Conservation (phyloP, 768 basidiomycete species). For the Rhodotorula toruloides region DNA sequence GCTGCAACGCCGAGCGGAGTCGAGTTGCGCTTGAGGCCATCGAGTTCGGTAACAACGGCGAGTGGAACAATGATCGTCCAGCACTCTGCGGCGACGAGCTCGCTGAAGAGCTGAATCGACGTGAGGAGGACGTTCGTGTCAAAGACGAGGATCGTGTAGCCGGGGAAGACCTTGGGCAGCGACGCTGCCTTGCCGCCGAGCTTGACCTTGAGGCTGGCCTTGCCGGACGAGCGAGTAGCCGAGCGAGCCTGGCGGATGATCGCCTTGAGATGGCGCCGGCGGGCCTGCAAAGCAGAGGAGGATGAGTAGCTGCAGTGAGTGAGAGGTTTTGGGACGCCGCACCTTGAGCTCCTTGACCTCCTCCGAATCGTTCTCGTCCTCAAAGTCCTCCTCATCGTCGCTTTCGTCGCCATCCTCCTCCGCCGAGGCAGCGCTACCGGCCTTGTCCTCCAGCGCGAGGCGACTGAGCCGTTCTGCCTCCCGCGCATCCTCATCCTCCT, state of each 20-base stretch:
- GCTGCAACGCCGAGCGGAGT: slow-evolving; percentile 69
- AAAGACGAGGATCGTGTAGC: slow-evolving; percentile 83
- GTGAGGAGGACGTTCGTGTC: slow-evolving; percentile 94
- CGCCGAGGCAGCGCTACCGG: slow-evolving; percentile 54
- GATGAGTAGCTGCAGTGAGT: not conserved
- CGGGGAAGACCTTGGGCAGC: slow-evolving; percentile 60
- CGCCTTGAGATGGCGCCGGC: slow-evolving; percentile 65
- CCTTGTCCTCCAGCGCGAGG: slow-evolving; percentile 59
- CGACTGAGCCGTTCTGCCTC: slow-evolving; percentile 63
- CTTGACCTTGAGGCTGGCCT: slow-evolving; percentile 43
- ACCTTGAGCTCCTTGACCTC: slow-evolving; percentile 73
- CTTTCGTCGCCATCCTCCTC: slow-evolving; percentile 54
- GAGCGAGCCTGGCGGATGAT: slow-evolving; percentile 51
- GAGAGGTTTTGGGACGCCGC: slow-evolving; percentile 14
- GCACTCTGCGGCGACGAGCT: slow-evolving; percentile 67
- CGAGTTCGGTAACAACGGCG: slow-evolving; percentile 85
- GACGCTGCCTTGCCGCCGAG: slow-evolving; percentile 46
- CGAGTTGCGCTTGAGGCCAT: slow-evolving; percentile 68
- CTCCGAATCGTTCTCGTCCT: slow-evolving; percentile 50
- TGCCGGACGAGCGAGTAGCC: slow-evolving; percentile 29
- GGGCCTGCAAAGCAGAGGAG: slow-evolving; percentile 53
- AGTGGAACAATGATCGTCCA: slow-evolving; percentile 91
- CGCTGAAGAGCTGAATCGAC: slow-evolving; percentile 65
- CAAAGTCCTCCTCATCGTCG: slow-evolving; percentile 47
- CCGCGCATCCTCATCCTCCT: slow-evolving; percentile 64